Base-by-base conservation (phyloP, 208 protist genomes). In the Wallacemonas sp. region DNA sequence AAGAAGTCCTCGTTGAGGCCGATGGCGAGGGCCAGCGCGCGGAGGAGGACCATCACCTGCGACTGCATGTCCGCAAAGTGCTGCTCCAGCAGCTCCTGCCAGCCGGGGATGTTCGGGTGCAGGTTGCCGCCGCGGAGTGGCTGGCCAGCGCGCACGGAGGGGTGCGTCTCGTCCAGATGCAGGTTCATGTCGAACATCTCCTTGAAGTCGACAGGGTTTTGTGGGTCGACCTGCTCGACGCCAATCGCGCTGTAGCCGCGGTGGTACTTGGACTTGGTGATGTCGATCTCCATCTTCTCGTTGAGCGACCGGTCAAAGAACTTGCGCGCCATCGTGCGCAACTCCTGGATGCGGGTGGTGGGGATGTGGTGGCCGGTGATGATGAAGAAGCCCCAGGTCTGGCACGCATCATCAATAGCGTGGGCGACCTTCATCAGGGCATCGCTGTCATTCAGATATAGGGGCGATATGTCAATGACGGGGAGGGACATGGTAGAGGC, bases 341-440 rank as follows among this genome's bases (percentile, higher is more conserved):
- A 65, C 57, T 77, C 52, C 28, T 78, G 42, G 1, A 79, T 67
- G 25, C 82, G 79, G 12, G 64, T 55, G 50, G 61, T 68, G 49
- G 76, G 70, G 52, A 94, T 87, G 46, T 70, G 49, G 74, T 94
- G 81, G 32, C 83, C 81, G 32, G 74, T 74, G 57, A 95, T 82
- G 79, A 90, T 90, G 73, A 95, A 92, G 71, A 95, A 95, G 44
- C 89, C 89, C 82, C 76, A 91, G 1, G 61, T 82, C 61, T 80
- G 81, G 67, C 86, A 95, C 4, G 86, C 84, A 20, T 88, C 62
- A 38, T 89, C 82, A 65, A 95, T 83, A 45, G 73, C 68, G 65
- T 76, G 68, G 2, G 86, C 86, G 32, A 92, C 86, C 16, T 74
- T 29, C 57, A 75, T 42, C 38, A 81, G 59, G 42, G 65, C 67